Evolutionary conservation across 2,329 filamentous ascomycete genomes (phyloP).

Genomic region (Colletotrichum chrysophilum): DNA sequence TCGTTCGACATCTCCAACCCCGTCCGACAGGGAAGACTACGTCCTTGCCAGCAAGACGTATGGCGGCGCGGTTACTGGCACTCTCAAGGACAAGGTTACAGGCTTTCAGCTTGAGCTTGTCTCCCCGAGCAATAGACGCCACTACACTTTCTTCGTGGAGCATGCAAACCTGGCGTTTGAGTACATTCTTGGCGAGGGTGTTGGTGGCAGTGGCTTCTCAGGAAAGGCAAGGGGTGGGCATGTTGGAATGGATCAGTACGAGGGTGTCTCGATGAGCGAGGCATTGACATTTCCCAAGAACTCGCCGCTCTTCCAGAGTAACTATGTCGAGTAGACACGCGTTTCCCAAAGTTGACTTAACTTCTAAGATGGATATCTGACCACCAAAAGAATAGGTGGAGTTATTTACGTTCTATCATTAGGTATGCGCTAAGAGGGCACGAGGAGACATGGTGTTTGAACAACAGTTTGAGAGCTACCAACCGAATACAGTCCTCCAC

Average conservation of each 20-base stretch:
- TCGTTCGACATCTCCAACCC: background rate
- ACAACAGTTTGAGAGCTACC: too few species aligned
- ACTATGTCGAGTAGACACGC: conserved; percentile 12
- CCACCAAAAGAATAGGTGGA: background rate
- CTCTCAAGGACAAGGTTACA: conserved; percentile 10
- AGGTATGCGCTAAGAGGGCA: background rate
- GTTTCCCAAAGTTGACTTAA: fast-evolving
- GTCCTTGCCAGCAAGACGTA: conserved; percentile 19
- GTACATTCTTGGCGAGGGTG: conserved; percentile 18
- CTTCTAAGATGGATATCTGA: background rate
- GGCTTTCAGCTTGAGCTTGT: background rate
- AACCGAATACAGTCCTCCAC: too few species aligned
- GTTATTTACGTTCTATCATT: background rate
- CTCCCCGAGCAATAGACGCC: background rate
- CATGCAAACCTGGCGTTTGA: background rate
- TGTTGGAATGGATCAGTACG: conserved; percentile 3
- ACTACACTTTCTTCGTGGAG: background rate
- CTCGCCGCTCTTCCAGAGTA: conserved; percentile 20
- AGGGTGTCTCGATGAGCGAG: conserved; percentile 20
- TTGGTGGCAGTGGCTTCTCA: conserved; percentile 21
- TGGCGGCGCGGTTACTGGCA: conserved; percentile 18
- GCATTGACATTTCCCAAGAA: conserved; percentile 23
- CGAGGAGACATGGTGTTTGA: too few species aligned
- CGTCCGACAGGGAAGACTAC: background rate
- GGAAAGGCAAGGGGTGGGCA: conserved; percentile 12